Percentiles rank a stretch among this genome's conserved stretches.
phyloP scores from a whole-genome alignment of 2,329 filamentous ascomycete genomes.

The Trichoderma cornu-damae region DNA sequence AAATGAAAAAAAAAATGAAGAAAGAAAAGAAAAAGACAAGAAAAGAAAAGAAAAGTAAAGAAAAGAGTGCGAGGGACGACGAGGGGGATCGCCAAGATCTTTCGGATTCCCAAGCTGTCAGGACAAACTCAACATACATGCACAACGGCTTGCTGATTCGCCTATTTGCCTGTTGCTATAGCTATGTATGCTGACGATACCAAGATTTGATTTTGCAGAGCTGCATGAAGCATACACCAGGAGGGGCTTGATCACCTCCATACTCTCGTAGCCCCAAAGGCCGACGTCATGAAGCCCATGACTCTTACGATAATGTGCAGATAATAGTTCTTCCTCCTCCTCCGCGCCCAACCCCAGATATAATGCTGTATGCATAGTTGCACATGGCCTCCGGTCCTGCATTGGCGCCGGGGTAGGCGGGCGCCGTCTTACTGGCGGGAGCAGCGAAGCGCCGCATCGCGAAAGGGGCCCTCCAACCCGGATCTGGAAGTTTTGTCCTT shows the following conservation, averaged over 20 bases:
- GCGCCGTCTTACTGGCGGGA: slow-evolving; percentile 7
- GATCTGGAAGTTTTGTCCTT: slow-evolving; percentile 17
- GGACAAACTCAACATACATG: not conserved
- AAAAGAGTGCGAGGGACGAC: not conserved
- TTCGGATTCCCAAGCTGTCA: not conserved
- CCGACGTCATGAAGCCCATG: not conserved
- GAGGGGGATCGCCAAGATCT: not conserved
- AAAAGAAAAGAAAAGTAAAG: not conserved
- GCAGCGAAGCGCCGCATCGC: slow-evolving; percentile 7
- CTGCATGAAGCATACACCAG: too few relatives aligned
- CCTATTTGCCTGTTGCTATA: too few relatives aligned
- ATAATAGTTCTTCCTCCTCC: too few relatives aligned
- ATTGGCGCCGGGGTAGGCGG: not conserved
- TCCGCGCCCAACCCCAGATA: not conserved
- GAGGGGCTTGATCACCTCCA: not conserved
- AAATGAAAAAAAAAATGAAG: not conserved
- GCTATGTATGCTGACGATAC: too few relatives aligned
- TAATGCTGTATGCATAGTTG: not conserved
- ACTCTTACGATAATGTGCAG: not conserved
- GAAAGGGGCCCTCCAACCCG: slow-evolving; percentile 1
- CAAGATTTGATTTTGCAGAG: too few relatives aligned
- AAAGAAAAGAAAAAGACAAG: not conserved
- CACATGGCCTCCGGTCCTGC: slow-evolving; percentile 3
- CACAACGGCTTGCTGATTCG: too few relatives aligned
- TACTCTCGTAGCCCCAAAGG: not conserved